Evolutionary conservation across 192 early-diverging fungal species (phyloP).

Genomic region (Phlyctochytrium bullatum): DNA sequence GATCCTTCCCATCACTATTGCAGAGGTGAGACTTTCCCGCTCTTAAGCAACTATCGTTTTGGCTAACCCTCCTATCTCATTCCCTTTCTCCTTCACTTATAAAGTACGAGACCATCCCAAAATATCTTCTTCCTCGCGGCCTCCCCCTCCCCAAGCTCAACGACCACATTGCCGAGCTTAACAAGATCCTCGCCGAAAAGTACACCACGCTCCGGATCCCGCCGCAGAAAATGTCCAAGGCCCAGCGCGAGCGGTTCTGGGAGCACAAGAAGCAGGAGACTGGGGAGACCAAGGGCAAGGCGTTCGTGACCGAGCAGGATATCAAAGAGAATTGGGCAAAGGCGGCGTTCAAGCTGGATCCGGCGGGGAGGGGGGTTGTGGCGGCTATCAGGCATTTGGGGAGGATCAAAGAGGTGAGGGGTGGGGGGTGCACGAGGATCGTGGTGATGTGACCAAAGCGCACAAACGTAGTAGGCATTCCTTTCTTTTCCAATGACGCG

Average conservation of each 20-base stretch:
- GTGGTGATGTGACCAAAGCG: too few species aligned
- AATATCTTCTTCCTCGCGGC: conserved; percentile 30
- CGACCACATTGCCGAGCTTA: conserved; percentile 31
- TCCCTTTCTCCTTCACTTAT: too few species aligned
- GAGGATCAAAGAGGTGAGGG: conserved; percentile 47
- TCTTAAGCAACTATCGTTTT: too few species aligned
- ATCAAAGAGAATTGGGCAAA: conserved; percentile 35
- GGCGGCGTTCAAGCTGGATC: conserved; percentile 37
- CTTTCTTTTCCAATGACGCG: too few species aligned
- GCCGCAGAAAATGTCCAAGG: conserved; percentile 42
- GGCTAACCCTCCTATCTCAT: too few species aligned
- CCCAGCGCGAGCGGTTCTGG: conserved; percentile 41
- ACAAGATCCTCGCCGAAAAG: conserved; percentile 38
- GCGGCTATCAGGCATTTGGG: conserved; percentile 40
- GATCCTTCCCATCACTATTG: neutral
- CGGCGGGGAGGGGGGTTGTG: conserved; percentile 33
- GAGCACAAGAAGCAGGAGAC: conserved; percentile 42
- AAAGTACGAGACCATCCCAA: neutral
- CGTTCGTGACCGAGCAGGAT: conserved; percentile 44
- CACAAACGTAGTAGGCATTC: too few species aligned
- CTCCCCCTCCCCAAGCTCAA: conserved; percentile 41
- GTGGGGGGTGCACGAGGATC: conserved; percentile 45
- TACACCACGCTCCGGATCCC: conserved; percentile 34
- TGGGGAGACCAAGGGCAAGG: conserved; percentile 40
- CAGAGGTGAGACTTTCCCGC: neutral